A percentile compares a stretch with the other conserved stretches of the same genome.
Conservation (phyloP, 2,329 filamentous ascomycete genomes). For the Aureobasidium sp. region DNA sequence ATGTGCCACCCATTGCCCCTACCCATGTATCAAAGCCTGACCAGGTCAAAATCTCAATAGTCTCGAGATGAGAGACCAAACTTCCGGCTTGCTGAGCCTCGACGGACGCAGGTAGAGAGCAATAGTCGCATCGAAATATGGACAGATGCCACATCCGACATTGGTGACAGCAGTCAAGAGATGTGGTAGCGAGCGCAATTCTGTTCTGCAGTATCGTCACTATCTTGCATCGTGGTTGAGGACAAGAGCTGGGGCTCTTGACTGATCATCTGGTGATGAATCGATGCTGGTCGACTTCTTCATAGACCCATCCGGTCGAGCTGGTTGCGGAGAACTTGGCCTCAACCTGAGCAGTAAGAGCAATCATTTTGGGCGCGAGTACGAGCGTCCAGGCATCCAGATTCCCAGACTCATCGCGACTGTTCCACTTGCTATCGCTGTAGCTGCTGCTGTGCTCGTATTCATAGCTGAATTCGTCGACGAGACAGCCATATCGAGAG, state of each 20-base stretch:
- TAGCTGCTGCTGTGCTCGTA: neutral
- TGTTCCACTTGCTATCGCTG: neutral
- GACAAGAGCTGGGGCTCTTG: neutral
- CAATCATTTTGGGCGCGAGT: neutral
- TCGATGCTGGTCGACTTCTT: neutral
- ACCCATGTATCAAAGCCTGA: too few relatives aligned
- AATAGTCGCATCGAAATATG: too few relatives aligned
- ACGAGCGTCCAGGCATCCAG: neutral
- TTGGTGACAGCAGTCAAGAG: too few relatives aligned
- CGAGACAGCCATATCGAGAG: neutral
- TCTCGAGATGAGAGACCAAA: too few relatives aligned
- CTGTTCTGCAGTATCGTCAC: too few relatives aligned
- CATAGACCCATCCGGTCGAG: neutral
- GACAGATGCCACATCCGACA: too few relatives aligned
- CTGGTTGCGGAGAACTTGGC: neutral
- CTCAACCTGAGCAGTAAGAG: neutral
- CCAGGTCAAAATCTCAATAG: too few relatives aligned
- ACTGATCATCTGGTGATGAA: neutral
- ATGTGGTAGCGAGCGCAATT: too few relatives aligned
- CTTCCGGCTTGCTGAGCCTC: too few relatives aligned
- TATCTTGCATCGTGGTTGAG: too few relatives aligned
- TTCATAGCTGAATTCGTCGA: neutral
- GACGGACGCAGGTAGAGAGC: too few relatives aligned
- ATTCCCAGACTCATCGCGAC: neutral
- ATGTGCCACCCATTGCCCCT: too few relatives aligned